Conservation (phyloP, 345 rosid species). For the Moricandia arvensis region DNA sequence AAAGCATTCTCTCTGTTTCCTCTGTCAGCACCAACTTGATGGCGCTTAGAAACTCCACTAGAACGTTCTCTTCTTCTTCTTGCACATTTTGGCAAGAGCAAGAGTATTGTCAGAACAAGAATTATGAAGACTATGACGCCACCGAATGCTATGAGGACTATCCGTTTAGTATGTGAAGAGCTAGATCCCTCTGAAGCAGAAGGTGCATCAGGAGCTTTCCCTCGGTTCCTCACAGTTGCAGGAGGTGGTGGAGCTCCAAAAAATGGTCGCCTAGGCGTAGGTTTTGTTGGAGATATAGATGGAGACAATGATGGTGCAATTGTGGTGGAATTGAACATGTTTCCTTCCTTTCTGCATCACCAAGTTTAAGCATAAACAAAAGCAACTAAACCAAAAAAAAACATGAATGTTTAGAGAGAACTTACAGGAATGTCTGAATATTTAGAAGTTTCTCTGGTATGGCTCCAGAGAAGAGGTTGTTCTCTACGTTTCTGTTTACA, state of each 20-base stretch:
- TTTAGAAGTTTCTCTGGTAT: conserved; percentile 73
- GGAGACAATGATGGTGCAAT: conserved; percentile 55
- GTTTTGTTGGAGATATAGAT: conserved; percentile 45
- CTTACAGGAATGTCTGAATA: conserved; percentile 75
- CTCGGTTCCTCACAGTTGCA: conserved; percentile 46
- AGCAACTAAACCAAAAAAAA: background rate
- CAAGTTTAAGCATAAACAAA: conserved; percentile 11
- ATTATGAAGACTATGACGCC: conserved; percentile 54
- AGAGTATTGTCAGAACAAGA: conserved; percentile 50
- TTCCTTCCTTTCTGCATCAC: conserved; percentile 75
- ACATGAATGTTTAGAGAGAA: conserved; percentile 12
- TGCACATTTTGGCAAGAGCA: conserved; percentile 60
- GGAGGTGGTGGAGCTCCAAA: conserved; percentile 48
- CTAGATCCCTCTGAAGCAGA: conserved; percentile 52
- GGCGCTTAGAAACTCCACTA: conserved; percentile 52
- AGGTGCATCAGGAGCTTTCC: conserved; percentile 61
- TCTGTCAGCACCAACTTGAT: conserved; percentile 66
- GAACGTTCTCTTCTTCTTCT: conserved; percentile 50
- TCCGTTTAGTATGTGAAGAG: conserved; percentile 49
- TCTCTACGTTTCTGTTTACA: conserved; percentile 78
- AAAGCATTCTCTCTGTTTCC: conserved; percentile 61
- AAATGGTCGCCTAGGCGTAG: conserved; percentile 41
- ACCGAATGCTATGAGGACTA: conserved; percentile 78
- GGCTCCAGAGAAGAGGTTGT: conserved; percentile 83
- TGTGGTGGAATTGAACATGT: conserved; percentile 58